phyloP scores from a whole-genome alignment of 2,329 filamentous ascomycete genomes.

The Scedosporium boydii region DNA sequence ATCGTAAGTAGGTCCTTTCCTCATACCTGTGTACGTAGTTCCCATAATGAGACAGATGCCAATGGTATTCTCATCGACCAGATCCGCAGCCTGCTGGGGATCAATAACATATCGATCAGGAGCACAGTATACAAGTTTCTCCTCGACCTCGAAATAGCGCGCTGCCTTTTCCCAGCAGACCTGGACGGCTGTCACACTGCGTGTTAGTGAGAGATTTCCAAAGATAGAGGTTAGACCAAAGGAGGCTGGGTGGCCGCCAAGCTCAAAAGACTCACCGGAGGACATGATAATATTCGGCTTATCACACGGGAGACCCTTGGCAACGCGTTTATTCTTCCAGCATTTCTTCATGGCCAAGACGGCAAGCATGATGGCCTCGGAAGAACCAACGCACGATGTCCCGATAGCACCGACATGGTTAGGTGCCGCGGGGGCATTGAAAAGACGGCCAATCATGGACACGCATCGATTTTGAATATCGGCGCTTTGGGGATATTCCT shows the following conservation, averaged over 20 bases:
- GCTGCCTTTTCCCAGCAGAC: slow-evolving; percentile 95
- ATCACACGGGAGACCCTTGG: slow-evolving; percentile 70
- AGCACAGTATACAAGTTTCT: slow-evolving; percentile 65
- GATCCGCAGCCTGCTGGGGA: slow-evolving; percentile 47
- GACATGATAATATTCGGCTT: slow-evolving; percentile 93
- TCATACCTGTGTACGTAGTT: slow-evolving; percentile 75
- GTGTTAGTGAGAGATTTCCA: not conserved
- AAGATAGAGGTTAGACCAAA: not conserved
- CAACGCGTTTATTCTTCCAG: slow-evolving; percentile 81
- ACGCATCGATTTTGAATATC: slow-evolving; percentile 90
- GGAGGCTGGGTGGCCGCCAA: not conserved
- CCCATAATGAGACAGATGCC: slow-evolving; percentile 88
- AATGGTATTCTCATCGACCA: slow-evolving; percentile 65
- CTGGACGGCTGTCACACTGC: slow-evolving; percentile 61
- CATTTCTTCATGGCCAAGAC: slow-evolving; percentile 90
- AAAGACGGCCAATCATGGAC: slow-evolving; percentile 81
- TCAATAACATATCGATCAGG: slow-evolving; percentile 54
- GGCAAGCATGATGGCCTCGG: slow-evolving; percentile 76
- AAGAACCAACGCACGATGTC: slow-evolving; percentile 81
- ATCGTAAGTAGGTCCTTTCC: not conserved
- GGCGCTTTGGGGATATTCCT: slow-evolving; percentile 72
- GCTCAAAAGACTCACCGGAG: slow-evolving; percentile 29
- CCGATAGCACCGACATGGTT: slow-evolving; percentile 60
- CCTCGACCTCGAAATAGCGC: slow-evolving; percentile 86
- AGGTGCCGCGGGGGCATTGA: slow-evolving; percentile 60